Conservation (phyloP, 163 green algal species). For the Prototheca cutis region DNA sequence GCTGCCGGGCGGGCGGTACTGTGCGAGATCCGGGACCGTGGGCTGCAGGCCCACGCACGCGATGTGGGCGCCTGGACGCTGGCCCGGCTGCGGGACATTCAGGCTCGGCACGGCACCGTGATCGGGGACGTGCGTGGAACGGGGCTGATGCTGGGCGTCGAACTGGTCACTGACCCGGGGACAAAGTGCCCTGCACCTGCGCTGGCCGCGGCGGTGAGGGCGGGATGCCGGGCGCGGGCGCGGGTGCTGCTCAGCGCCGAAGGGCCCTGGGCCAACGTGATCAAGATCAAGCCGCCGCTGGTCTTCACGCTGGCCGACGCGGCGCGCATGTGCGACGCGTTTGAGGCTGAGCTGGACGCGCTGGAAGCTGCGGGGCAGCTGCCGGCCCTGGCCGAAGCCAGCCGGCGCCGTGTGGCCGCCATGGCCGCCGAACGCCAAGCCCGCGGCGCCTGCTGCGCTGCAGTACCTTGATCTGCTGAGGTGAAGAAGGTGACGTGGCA, state of each 20-base stretch:
- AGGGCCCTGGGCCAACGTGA: conserved; percentile 53
- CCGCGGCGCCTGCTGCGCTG: no score
- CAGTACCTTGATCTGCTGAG: no score
- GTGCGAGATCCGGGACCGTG: conserved; percentile 31
- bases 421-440: neutral
- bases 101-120: conserved; percentile 10
- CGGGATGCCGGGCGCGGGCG: conserved; percentile 20
- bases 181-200: conserved; percentile 15
- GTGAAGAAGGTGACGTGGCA: neutral
- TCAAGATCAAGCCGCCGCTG: conserved; percentile 65
- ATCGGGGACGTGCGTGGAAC: conserved; percentile 60
- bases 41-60: conserved; percentile 40
- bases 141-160: conserved; percentile 63
- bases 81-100: conserved; percentile 19
- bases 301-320: conserved; percentile 29
- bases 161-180: conserved; percentile 30
- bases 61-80: conserved; percentile 26
- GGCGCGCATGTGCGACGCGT: conserved; percentile 21
- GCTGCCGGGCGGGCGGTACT: conserved; percentile 47
- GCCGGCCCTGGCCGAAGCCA: conserved; percentile 1
- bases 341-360: conserved; percentile 7
- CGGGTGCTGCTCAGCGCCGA: conserved; percentile 61
- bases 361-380: neutral
- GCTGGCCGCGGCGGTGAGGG: conserved; percentile 10
- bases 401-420: neutral